Evolutionary conservation across 2,329 filamentous ascomycete species (phyloP), one percentile per base, ranked within the genome.

Genomic region (Aspergillus arachidicola): DNA sequence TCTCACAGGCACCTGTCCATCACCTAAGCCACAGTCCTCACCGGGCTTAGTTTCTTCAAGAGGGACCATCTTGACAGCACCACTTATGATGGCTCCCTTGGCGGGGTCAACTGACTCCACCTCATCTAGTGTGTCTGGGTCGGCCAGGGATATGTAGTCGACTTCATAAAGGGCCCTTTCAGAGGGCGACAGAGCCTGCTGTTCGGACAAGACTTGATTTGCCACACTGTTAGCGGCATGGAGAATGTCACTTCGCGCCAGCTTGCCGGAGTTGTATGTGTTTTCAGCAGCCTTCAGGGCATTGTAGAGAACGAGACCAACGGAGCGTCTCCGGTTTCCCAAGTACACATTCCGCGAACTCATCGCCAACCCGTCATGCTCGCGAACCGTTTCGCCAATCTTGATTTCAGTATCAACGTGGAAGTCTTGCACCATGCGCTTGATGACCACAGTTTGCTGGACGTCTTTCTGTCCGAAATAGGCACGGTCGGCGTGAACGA

Each of bases 381-480:
- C 94, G 57, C 95, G 85, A 62, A 87, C 83, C 0, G 95, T 99
- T 0, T 87, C 83, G 6, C 89, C 87, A 59, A 98, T 85, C 36
- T 89, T 84, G 10, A 98, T 87, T 26, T 91, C 82, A 4, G 88
- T 91, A 45, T 91, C 87, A 46, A 98, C 78, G 75, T 93, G 88
- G 68, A 99, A 94, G 77, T 99, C 95, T 68, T 88, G 85, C 36
- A 97, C 91, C 87, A 99, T 89, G 51, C 91, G 88, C 72, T 87
- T 89, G 72, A 99, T 91, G 12, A 99, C 87, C 21, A 96, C 91
- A 0, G 93, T 96, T 80, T 99, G 95, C 82, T 99, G 95, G 23
- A 97, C 88, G 77, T 99, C 95, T 81, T 99, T 99, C 78, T 98
- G 95, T 4, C 95, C 95, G 81, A 99, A 97, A 80, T 97, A 95